Evolutionary conservation across 164 flowering plant species (phyloP), one percentile per base, ranked within the genome.

Genomic region (Platanus orientalis): DNA sequence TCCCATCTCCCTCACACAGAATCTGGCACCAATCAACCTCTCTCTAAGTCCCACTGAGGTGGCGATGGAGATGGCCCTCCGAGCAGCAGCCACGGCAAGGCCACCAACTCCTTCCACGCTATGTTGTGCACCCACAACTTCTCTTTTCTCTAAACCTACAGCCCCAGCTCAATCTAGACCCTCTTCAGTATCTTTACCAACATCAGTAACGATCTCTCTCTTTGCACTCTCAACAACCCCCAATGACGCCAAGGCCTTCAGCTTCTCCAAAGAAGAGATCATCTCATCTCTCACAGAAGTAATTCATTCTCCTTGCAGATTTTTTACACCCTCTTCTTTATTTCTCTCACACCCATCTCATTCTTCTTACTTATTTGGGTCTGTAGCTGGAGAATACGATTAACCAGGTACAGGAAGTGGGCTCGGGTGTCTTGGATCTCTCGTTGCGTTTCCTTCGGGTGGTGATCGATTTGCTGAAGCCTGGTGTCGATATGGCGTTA

Each of bases 371-470:
- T 0, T 20, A 10, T 26, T 55, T 48, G 27, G 44, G 24, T 61
- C 64, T 21, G n/a, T 66, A 90, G 98, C 91, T 84, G 68, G 97
- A 89, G 82, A 80, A 75, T 25, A 75, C 90, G 63, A 71, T 93
- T 68, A 81, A 82, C 71, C 84, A 83, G 58, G 87, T 73, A 59
- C 82, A 78, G 75, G 81, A 80, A 55, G 73, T 78, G 71, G 81
- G 94, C 52, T 80, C 91, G 11, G 64, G 63, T 63, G 47, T 87
- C 20, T 64, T 84, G 28, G 83, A 71, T 14, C 49, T 69, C 34
- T 65, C 82, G 20, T 75, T 72, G 57, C 69, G 69, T 4, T 69
- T 76, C 44, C 27, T 84, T 69, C 79, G 74, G 40, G 71, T 62
- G 45, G 74, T 83, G 39, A 60, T 69, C 14, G 79, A 76, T 21